Evolutionary conservation across 2,329 filamentous ascomycete species (phyloP).

Genomic region (Bertia moriformis): DNA sequence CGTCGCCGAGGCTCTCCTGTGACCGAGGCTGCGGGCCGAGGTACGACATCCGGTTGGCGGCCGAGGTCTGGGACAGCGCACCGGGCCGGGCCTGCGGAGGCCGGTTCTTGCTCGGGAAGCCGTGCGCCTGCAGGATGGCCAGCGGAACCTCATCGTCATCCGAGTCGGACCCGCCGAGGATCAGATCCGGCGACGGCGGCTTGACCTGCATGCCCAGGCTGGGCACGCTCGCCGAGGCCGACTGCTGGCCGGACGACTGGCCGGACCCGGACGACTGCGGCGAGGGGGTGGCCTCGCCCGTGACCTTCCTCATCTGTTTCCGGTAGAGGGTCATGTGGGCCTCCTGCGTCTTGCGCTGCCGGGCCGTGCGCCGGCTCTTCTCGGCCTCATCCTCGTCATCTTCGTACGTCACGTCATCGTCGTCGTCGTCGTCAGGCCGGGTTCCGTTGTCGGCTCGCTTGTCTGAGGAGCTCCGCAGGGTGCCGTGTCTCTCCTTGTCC

Average conservation of each 20-base stretch:
- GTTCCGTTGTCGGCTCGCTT: too few relatives aligned
- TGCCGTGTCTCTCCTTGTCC: slow-evolving; percentile 53
- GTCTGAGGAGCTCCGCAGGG: slow-evolving; percentile 24
- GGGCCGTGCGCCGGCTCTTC: slow-evolving; percentile 56
- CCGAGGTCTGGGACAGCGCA: slow-evolving; percentile 59
- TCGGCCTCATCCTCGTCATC: slow-evolving; percentile 70
- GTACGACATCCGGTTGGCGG: slow-evolving; percentile 41
- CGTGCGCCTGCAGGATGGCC: slow-evolving; percentile 74
- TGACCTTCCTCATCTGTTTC: slow-evolving; percentile 94
- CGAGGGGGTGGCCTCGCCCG: slow-evolving; percentile 64
- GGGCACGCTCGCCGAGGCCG: slow-evolving; percentile 46
- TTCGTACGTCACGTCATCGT: slow-evolving; percentile 51
- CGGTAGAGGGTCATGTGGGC: slow-evolving; percentile 80
- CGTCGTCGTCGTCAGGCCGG: slow-evolving; percentile 45
- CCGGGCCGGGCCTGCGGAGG: slow-evolving; percentile 54
- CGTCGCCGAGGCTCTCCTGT: slow-evolving; percentile 30
- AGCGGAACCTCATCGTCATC: slow-evolving; percentile 81
- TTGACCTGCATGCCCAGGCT: slow-evolving; percentile 33
- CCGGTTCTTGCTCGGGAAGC: slow-evolving; percentile 67
- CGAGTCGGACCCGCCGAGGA: slow-evolving; percentile 31
- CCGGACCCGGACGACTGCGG: slow-evolving; percentile 27
- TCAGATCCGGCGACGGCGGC: slow-evolving; percentile 14
- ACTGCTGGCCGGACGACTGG: slow-evolving; percentile 35
- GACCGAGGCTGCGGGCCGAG: slow-evolving; percentile 37
- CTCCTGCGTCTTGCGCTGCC: slow-evolving; percentile 74